These are phyloP conservation scores for Leccinum disarticulatum DNA, from an alignment of 768 basidiomycete species.

Conservation along the genomic window DNA sequence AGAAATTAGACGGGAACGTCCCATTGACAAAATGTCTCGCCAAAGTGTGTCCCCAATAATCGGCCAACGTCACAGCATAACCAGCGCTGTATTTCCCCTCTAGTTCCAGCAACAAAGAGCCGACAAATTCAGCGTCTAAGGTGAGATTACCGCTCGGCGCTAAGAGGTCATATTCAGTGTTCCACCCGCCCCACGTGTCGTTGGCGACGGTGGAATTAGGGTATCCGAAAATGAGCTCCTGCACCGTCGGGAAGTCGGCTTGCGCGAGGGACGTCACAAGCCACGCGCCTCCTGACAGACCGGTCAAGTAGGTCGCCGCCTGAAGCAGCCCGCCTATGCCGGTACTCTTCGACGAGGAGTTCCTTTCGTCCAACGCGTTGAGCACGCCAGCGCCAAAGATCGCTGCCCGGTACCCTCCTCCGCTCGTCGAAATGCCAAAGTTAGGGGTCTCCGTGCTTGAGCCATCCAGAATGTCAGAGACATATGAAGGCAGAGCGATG, in stretches of 20 bases:
- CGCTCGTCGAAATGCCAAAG: constrained; percentile 52
- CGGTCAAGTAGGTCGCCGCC: constrained; percentile 50
- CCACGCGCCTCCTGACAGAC: constrained; percentile 48
- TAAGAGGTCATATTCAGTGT: constrained; percentile 21
- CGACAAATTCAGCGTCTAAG: constrained; percentile 18
- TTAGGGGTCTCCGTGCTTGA: constrained; percentile 29
- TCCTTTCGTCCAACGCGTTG: constrained; percentile 50
- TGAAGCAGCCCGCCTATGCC: constrained; percentile 57
- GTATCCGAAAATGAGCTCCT: constrained; percentile 39
- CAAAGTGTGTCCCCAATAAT: constrained; percentile 28
- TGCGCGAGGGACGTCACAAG: constrained; percentile 40
- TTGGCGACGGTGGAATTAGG: constrained; percentile 13
- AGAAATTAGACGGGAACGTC: constrained; percentile 34
- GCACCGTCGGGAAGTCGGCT: constrained; percentile 40
- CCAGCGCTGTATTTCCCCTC: constrained; percentile 33
- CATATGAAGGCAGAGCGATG: constrained; percentile 34
- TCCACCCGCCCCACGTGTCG: constrained; percentile 36
- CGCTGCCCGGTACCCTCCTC: constrained; percentile 59
- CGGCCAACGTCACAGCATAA: constrained; percentile 30
- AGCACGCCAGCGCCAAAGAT: constrained; percentile 54
- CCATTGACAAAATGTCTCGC: constrained; percentile 41
- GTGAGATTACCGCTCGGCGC: constrained; percentile 20
- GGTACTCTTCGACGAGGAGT: constrained; percentile 37
- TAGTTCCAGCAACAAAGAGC: constrained; percentile 26
- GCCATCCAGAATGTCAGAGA: constrained; percentile 29